Conservation (phyloP, 2,329 filamentous ascomycete genomes). For the Byssochlamys sp. region DNA sequence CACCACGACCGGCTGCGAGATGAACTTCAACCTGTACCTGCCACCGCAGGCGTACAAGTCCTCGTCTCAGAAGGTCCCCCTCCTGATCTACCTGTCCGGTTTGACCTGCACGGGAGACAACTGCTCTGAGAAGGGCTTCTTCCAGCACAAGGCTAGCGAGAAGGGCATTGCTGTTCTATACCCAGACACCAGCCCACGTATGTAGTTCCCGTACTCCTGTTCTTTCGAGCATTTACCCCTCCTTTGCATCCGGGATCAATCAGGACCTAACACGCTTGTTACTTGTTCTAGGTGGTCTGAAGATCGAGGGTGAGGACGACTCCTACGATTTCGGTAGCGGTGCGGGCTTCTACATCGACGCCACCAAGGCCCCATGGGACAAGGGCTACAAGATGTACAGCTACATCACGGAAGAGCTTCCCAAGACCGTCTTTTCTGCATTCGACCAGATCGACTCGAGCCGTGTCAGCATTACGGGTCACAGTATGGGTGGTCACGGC, state of each 20-base stretch:
- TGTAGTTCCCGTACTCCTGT: conserved; percentile 15
- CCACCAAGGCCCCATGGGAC: conserved; percentile 63
- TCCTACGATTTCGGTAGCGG: conserved; percentile 83
- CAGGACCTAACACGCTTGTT: not conserved
- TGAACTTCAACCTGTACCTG: conserved; percentile 87
- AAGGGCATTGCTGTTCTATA: conserved; percentile 86
- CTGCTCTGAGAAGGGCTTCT: conserved; percentile 70
- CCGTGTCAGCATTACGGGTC: conserved; percentile 76
- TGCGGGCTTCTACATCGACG: conserved; percentile 91
- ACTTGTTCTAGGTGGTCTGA: conserved; percentile 52
- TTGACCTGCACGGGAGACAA: conserved; percentile 88
- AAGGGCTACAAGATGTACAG: conserved; percentile 86
- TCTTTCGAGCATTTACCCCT: no score
- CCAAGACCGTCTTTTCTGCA: conserved; percentile 59
- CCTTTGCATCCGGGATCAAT: not conserved
- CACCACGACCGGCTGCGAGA: conserved; percentile 68
- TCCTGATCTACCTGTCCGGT: conserved; percentile 87
- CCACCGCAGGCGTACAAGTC: conserved; percentile 57
- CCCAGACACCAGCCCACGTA: conserved; percentile 87
- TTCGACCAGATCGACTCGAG: conserved; percentile 62
- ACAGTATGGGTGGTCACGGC: conserved; percentile 96
- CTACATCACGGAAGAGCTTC: conserved; percentile 86
- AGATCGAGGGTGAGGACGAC: conserved; percentile 76
- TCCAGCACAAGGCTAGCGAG: conserved; percentile 70
- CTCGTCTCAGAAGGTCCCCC: conserved; percentile 57